These are phyloP conservation scores for Aspergillus hiratsukae DNA, from an alignment of 2,329 filamentous ascomycete species.

Conservation along the genomic window DNA sequence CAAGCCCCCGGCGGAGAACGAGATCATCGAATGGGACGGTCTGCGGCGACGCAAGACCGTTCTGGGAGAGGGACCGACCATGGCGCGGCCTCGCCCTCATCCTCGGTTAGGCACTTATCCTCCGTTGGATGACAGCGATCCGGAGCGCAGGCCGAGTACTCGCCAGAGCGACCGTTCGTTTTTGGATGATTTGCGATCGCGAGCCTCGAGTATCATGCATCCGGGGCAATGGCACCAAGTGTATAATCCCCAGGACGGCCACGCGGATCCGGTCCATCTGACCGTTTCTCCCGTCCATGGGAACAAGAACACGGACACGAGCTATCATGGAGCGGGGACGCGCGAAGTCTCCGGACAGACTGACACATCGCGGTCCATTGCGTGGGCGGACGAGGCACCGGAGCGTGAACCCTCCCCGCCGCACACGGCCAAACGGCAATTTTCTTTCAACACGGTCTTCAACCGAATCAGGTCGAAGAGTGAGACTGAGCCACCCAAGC, in stretches of 20 bases:
- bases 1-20: conserved; percentile 72
- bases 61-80: conserved; percentile 41
- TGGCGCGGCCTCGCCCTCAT: conserved; percentile 40
- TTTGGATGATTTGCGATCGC: conserved; percentile 35
- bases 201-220: conserved; percentile 34
- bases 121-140: conserved; percentile 63
- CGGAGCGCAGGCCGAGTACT: conserved; percentile 22
- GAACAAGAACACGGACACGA: conserved; percentile 41
- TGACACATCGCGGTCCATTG: conserved; percentile 38
- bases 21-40: conserved; percentile 87
- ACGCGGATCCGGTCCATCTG: conserved; percentile 58
- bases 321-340: conserved; percentile 26
- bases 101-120: conserved; percentile 51
- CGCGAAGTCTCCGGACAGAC: conserved; percentile 25
- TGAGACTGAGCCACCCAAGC: conserved; percentile 18
- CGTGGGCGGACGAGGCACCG: conserved; percentile 29
- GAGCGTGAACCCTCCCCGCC: conserved; percentile 30
- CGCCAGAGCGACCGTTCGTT: conserved; percentile 32
- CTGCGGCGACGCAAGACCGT: conserved; percentile 67
- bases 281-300: conserved; percentile 56
- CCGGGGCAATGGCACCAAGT: conserved; percentile 33
- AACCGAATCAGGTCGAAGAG: conserved; percentile 39
- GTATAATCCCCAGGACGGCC: conserved; percentile 28
- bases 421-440: conserved; percentile 66
- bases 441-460: conserved; percentile 89